Percentiles rank a stretch among this genome's conserved stretches.
phyloP scores from a whole-genome alignment of 2,329 filamentous ascomycete species.

The Penicillium freii region DNA sequence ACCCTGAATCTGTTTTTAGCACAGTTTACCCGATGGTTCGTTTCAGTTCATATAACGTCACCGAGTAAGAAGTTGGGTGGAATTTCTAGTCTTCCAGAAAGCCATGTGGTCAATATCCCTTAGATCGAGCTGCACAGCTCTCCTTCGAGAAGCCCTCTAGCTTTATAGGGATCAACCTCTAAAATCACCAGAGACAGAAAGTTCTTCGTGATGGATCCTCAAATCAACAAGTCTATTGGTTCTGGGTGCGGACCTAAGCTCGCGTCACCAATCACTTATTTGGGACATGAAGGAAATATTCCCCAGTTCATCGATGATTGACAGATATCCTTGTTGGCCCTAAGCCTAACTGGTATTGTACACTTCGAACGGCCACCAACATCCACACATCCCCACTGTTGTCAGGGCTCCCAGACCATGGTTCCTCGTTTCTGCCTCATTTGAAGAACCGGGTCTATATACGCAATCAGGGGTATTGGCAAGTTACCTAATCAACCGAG shows the following conservation, averaged over 20 bases:
- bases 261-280: slow-evolving; percentile 23
- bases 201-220: slow-evolving; percentile 21
- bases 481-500: slow-evolving; percentile 13
- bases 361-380: slow-evolving; percentile 10
- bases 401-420: slow-evolving; percentile 29
- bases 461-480: slow-evolving; percentile 27
- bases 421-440: slow-evolving; percentile 25
- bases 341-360: slow-evolving; percentile 15
- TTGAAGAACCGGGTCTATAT: slow-evolving; percentile 27
- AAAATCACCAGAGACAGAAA: slow-evolving; percentile 22
- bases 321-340: slow-evolving; percentile 18
- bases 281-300: slow-evolving; percentile 16
- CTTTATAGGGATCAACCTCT: slow-evolving; percentile 21
- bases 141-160: slow-evolving; percentile 21
- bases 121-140: slow-evolving; percentile 4
- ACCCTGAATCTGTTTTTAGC: slow-evolving; percentile 32
- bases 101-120: slow-evolving; percentile 2
- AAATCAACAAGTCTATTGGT: slow-evolving; percentile 22
- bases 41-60: slow-evolving; percentile 10
- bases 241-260: slow-evolving; percentile 19
- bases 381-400: slow-evolving; percentile 24
- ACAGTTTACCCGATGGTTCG: slow-evolving; percentile 23
- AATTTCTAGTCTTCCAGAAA: slow-evolving; percentile 11
- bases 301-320: slow-evolving; percentile 30
- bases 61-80: background rate